A percentile compares a stretch with the other conserved stretches of the same genome.
Conservation (phyloP, 495 filamentous ascomycete genomes). For the Aspergillus asperescens region DNA sequence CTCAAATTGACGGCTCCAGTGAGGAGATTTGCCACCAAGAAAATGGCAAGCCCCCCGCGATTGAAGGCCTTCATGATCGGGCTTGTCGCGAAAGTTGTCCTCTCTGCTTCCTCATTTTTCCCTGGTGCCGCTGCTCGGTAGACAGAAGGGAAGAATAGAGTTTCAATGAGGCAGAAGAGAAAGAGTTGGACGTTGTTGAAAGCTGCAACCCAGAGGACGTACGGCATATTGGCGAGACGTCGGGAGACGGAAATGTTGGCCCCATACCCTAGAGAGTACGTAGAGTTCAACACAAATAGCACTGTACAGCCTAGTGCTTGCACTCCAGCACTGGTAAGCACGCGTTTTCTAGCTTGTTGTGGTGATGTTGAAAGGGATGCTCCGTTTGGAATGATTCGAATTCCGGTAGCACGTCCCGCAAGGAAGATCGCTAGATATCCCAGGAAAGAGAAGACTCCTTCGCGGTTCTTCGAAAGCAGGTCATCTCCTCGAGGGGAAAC, state of each 20-base stretch:
- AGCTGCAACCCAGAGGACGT: constrained; percentile 82
- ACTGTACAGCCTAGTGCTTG: constrained; percentile 62
- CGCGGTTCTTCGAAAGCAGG: constrained; percentile 81
- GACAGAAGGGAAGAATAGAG: constrained; percentile 65
- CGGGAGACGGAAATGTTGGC: constrained; percentile 68
- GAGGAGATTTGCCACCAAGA: constrained; percentile 81
- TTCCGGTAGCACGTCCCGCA: constrained; percentile 76
- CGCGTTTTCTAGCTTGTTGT: constrained; percentile 41
- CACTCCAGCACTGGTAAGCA: constrained; percentile 53
- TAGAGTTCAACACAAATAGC: constrained; percentile 62
- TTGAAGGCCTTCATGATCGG: constrained; percentile 77
- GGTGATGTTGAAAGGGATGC: constrained; percentile 34
- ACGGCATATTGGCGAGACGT: constrained; percentile 87
- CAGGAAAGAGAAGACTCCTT: constrained; percentile 87
- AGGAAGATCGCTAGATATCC: constrained; percentile 96
- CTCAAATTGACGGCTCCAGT: constrained; percentile 87
- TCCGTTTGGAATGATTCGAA: constrained; percentile 65
- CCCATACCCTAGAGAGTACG: constrained; percentile 61
- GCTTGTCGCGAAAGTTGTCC: constrained; percentile 68
- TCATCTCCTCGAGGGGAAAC: constrained; percentile 68
- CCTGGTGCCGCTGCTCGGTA: constrained; percentile 49
- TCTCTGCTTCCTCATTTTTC: constrained; percentile 46
- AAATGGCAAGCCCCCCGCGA: constrained; percentile 78
- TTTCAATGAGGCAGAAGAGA: constrained; percentile 71
- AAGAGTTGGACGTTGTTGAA: constrained; percentile 81